Evolutionary conservation across 768 basidiomycete species (phyloP), one percentile per base, ranked within the genome.

Genomic region (Russula sp.): DNA sequence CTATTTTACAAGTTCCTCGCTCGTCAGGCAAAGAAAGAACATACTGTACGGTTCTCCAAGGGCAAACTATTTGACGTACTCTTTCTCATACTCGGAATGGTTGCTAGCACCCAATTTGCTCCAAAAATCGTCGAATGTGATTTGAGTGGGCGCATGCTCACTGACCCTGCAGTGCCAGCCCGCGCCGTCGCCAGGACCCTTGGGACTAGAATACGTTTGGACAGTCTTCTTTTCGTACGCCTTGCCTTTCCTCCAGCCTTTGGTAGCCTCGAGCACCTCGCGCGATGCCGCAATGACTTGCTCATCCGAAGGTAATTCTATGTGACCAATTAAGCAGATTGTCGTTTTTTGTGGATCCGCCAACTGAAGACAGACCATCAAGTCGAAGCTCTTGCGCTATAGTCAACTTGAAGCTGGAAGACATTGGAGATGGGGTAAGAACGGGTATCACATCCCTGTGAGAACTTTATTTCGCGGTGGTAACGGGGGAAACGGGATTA

Each of bases 61-160:
- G n/a, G 8, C 30, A 30, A n/a, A 20, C 40, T 4, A 20, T 36
- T 4, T 16, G 14, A 69, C 83, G 50, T 63, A 90, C 89, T 88
- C 79, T 72, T 80, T 82, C 76, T 92, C 90, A 61, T 90, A 83
- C 50, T 79, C 73, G 20, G 86, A 81, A 71, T 90, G 90, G 75
- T 89, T 79, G 46, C 46, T 48, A 59, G 75, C 75, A 0, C 85
- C 87, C 16, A 91, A 73, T 69, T 83, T 86, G 44, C 77, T 78
- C 90, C 90, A 91, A 69, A 91, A 76, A 68, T 84, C 81, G 67
- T 89, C 86, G 72, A 92, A 91, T 1, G 85, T 84, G 10, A 80
- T 84, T 59, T 91, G 87, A n/a, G 83, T 77, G 6, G 79, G 71
- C 14, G 79, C 72, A 73, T 92, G 90, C 70, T 82, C 80, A 70